Conservation (phyloP, 2,329 filamentous ascomycete species). For the Madurella mycetomatis region DNA sequence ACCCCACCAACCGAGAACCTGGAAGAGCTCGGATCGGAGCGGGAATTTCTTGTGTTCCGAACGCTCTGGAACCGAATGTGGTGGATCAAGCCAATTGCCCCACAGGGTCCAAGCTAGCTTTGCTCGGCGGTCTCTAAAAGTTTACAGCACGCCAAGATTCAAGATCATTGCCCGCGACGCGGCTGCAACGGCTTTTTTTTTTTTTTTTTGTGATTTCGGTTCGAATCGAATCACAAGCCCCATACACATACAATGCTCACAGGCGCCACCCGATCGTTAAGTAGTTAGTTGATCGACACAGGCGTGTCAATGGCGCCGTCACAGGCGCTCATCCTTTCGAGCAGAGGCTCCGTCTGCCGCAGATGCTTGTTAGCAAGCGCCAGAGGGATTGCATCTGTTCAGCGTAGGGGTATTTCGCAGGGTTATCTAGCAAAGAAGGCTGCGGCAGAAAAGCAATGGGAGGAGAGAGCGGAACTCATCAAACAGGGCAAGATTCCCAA, state of each 20-base stretch:
- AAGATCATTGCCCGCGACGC: too few species aligned
- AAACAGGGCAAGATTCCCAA: slow-evolving; percentile 45
- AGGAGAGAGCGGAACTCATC: slow-evolving; percentile 43
- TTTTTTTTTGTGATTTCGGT: background rate
- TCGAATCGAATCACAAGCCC: background rate
- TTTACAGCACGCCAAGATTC: background rate
- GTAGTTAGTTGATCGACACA: background rate
- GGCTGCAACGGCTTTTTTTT: too few species aligned
- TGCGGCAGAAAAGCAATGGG: slow-evolving; percentile 45
- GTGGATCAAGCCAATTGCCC: too few species aligned
- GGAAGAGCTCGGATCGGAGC: background rate
- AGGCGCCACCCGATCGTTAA: background rate
- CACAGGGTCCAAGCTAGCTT: background rate
- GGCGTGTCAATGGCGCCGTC: slow-evolving; percentile 17
- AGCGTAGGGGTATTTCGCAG: slow-evolving; percentile 25
- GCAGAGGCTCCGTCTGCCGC: slow-evolving; percentile 17
- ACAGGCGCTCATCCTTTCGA: slow-evolving; percentile 13
- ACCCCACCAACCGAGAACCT: slow-evolving; percentile 12
- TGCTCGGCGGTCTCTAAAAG: background rate
- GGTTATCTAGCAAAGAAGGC: slow-evolving; percentile 40
- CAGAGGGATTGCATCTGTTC: background rate
- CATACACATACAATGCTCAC: background rate
- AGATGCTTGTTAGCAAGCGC: slow-evolving; percentile 13
- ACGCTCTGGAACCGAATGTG: too few species aligned
- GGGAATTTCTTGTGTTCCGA: background rate